Percentiles rank a stretch among this genome's conserved stretches.
phyloP scores from a whole-genome alignment of 2,329 filamentous ascomycete genomes.

The Colletotrichum salicis region DNA sequence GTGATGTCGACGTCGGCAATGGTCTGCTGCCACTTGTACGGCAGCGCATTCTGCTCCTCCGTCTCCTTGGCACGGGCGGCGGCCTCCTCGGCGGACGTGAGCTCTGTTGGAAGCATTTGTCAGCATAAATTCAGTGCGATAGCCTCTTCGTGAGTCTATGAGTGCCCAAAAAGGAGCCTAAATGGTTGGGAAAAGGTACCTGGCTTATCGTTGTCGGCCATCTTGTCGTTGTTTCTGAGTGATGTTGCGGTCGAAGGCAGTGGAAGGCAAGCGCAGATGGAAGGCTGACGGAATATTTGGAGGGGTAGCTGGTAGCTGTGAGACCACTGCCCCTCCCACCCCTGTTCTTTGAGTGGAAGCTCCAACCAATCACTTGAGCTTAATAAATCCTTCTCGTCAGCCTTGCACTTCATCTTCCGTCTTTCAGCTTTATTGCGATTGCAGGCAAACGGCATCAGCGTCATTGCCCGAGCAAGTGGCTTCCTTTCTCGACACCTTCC shows the following conservation, averaged over 20 bases:
- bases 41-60: slow-evolving; percentile 88
- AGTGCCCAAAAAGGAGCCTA: neutral
- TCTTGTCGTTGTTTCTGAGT: slow-evolving; percentile 38
- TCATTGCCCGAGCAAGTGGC: neutral
- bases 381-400: slow-evolving; percentile 14
- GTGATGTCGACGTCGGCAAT: slow-evolving; percentile 88
- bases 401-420: slow-evolving; percentile 10
- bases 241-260: slow-evolving; percentile 31
- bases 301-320: slow-evolving; percentile 39
- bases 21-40: slow-evolving; percentile 97
- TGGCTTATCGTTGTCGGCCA: slow-evolving; percentile 57
- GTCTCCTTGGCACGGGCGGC: slow-evolving; percentile 76
- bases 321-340: neutral
- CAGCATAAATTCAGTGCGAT: neutral
- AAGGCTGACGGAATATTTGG: slow-evolving; percentile 35
- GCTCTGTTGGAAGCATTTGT: slow-evolving; percentile 62
- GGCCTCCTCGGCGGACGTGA: slow-evolving; percentile 65
- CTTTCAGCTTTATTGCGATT: neutral
- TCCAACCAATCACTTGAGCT: slow-evolving; percentile 30
- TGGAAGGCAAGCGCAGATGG: slow-evolving; percentile 34
- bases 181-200: neutral
- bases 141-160: neutral
- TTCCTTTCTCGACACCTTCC: neutral
- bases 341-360: slow-evolving; percentile 8
- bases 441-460: neutral